Conservation (phyloP, 2,329 filamentous ascomycete genomes). For the Fusarium nanum region DNA sequence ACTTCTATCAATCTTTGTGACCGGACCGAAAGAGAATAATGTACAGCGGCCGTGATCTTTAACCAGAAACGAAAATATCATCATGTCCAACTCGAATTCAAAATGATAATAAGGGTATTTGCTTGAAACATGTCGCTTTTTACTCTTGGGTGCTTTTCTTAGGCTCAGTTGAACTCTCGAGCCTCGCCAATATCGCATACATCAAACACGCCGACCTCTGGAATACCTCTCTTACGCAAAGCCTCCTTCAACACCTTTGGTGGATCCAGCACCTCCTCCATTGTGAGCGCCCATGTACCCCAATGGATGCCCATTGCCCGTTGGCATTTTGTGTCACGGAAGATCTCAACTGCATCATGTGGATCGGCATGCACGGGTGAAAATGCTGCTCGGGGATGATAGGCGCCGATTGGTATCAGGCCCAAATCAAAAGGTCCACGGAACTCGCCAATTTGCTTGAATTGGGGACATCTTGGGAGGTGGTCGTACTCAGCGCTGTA, state of each 20-base stretch:
- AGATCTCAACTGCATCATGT: slow-evolving; percentile 89
- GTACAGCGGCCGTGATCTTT: neutral
- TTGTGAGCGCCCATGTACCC: slow-evolving; percentile 89
- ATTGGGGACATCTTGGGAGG: slow-evolving; percentile 82
- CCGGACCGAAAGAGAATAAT: neutral
- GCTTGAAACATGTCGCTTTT: slow-evolving; percentile 7
- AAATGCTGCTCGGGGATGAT: slow-evolving; percentile 78
- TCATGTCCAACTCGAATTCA: slow-evolving; percentile 5
- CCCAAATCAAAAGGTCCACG: slow-evolving; percentile 91
- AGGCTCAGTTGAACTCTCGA: slow-evolving; percentile 70
- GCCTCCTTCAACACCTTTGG: slow-evolving; percentile 78
- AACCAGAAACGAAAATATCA: neutral
- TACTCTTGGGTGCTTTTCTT: neutral
- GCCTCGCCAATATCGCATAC: slow-evolving; percentile 88
- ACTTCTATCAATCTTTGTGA: slow-evolving; percentile 13
- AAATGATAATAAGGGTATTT: slow-evolving; percentile 32
- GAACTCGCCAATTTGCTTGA: slow-evolving; percentile 81
- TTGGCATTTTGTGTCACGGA: slow-evolving; percentile 82
- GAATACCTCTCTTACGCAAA: slow-evolving; percentile 72
- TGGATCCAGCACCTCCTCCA: slow-evolving; percentile 87
- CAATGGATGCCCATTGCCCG: slow-evolving; percentile 89
- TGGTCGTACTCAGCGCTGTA: slow-evolving; percentile 74
- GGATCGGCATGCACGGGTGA: slow-evolving; percentile 88
- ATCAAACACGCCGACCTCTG: slow-evolving; percentile 81
- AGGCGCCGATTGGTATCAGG: slow-evolving; percentile 92